These are phyloP conservation scores for Eucalyptus polybractea DNA, from an alignment of 345 rosid species.

Conservation along the genomic window DNA sequence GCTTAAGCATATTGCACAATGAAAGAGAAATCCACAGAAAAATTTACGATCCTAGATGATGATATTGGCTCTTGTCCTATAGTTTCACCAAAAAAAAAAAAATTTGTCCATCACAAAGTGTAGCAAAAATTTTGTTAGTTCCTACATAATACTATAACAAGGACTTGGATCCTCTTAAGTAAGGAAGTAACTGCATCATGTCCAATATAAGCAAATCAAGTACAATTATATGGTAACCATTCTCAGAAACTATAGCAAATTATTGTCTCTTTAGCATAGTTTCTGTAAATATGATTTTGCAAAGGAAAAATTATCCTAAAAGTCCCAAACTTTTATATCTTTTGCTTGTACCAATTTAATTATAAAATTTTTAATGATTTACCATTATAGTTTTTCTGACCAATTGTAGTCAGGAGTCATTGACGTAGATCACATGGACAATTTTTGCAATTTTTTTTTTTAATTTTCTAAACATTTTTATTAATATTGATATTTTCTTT, in stretches of 20 bases:
- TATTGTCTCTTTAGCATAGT: not conserved
- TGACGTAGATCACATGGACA: not conserved
- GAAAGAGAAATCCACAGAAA: not conserved
- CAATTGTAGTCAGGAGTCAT: rapidly evolving
- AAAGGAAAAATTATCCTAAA: not conserved
- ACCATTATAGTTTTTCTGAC: rapidly evolving
- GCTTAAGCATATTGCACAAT: not conserved
- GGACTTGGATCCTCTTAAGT: not conserved
- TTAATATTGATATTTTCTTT: not conserved
- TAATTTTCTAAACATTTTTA: not conserved
- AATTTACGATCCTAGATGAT: not conserved
- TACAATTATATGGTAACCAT: not conserved
- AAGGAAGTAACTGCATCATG: not conserved
- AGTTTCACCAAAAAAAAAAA: not conserved
- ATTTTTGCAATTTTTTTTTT: not conserved
- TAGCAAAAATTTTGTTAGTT: not conserved
- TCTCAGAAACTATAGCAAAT: not conserved
- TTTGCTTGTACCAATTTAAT: not conserved
- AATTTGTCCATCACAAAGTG: not conserved
- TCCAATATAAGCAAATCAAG: not conserved
- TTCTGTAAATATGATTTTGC: not conserved
- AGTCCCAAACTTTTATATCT: not conserved
- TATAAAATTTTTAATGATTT: not conserved
- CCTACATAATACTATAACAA: not conserved
- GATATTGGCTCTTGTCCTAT: not conserved